Base-by-base conservation (phyloP, 176 grass and related monocot species). In the Carex littledalei region DNA sequence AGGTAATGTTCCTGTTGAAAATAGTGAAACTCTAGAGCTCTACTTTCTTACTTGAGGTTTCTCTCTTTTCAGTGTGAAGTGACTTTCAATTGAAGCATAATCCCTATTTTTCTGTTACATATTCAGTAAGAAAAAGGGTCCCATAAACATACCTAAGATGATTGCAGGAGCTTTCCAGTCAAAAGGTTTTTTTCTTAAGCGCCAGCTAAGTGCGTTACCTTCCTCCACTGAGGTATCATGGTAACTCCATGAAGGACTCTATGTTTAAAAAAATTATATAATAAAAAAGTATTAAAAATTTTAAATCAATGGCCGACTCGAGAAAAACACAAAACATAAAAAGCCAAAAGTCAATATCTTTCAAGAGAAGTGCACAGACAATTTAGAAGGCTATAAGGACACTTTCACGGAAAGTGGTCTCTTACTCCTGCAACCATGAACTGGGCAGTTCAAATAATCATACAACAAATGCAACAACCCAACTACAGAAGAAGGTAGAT, bases 161-260 rank as follows among this genome's bases (percentile, higher is more conserved):
- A 94, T 86, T 34, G 88, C 91, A 60, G 89, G 92, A 69, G 91
- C 95, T 81, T 88, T 98, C 81, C 87, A 91, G 85, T 80, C 86
- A 82, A 84, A 91, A 56, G 91, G 56, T 20, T 89, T 91, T 57
- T 58, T 13, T 81, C 56, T 73, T 66, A 37, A 60, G 6, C 31
- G 67, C 32, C 15, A 68, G 6, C 43, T 29, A 21, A 52, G 34
- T 41, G 45, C 26, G 29, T 81, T 7, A 62, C 83, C 6, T 52
- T 65, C 62, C 43, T 80, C 85, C 35, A 57, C n/a, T 58, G 81
- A 53, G 58, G 34, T 50, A 20, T 89, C 39, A 18, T 58, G 41
- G 22, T 78, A 11, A 73, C 89, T 84, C 47, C 79, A 84, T 14
- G 81, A 81, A 34, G 90, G 83, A 58, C 67, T 89, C 92, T 94